Conservation (phyloP, 345 rosid genomes). For the Aquilaria yunnanensis region DNA sequence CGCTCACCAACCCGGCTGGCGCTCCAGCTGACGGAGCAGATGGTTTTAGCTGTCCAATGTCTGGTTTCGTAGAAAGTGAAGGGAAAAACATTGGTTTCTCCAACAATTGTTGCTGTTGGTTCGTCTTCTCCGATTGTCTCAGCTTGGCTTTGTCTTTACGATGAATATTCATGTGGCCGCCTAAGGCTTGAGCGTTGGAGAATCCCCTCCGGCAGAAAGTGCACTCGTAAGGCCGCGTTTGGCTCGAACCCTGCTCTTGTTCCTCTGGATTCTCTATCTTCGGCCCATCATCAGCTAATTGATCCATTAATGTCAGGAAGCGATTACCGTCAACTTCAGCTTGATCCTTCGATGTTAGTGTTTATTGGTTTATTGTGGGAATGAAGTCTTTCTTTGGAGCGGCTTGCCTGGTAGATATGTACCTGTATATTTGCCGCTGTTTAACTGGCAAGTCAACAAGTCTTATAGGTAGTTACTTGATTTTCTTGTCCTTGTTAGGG, state of each 20-base stretch:
- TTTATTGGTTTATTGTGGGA: no score
- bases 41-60: no score
- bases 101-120: slow-evolving; percentile 3
- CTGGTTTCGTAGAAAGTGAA: slow-evolving; percentile 1
- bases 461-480: no score
- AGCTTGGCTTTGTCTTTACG: slow-evolving; percentile 73
- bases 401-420: no score
- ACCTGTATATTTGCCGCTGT: no score
- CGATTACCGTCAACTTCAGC: no score
- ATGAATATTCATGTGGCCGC: slow-evolving; percentile 95
- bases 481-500: no score
- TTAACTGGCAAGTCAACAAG: no score
- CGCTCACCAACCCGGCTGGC: slow-evolving; percentile 6
- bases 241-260: slow-evolving; percentile 20
- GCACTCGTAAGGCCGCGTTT: slow-evolving; percentile 61
- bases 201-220: slow-evolving; percentile 86
- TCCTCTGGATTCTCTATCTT: slow-evolving; percentile 14
- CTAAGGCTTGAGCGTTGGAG: slow-evolving; percentile 87
- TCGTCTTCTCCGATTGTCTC: slow-evolving; percentile 32
- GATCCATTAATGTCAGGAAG: no score
- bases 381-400: no score
- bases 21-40: not conserved
- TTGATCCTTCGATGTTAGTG: no score
- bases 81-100: slow-evolving; percentile 7
- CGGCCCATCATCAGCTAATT: no score